phyloP scores from a whole-genome alignment of 768 basidiomycete genomes.

The Suillus brevipes region DNA sequence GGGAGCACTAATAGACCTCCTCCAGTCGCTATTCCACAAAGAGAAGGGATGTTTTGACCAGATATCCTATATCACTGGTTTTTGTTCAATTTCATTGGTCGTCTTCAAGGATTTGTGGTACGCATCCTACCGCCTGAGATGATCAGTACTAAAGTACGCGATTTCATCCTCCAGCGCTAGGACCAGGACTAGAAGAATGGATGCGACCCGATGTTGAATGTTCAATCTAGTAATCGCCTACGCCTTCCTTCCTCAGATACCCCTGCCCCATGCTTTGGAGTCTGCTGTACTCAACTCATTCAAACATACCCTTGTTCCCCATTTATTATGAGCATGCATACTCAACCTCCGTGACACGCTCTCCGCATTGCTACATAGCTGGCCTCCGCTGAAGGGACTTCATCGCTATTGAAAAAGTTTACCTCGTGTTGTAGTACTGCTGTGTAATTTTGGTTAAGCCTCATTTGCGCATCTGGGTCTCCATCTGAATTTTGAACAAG shows the following conservation, averaged over 20 bases:
- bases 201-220: background rate
- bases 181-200: background rate
- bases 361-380: background rate
- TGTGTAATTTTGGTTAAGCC: background rate
- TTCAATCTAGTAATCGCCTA: background rate
- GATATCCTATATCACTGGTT: background rate
- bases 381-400: background rate
- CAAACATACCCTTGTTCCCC: background rate
- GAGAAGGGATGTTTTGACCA: constrained; percentile 64
- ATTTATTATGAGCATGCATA: background rate
- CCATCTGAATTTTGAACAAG: background rate
- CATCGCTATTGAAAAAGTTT: background rate
- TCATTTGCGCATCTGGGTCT: background rate
- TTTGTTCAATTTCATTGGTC: background rate
- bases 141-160: background rate
- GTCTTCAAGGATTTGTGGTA: background rate
- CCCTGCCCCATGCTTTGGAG: background rate
- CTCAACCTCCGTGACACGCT: background rate
- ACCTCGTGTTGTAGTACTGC: background rate
- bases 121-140: background rate
- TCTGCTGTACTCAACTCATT: background rate
- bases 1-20: constrained; percentile 53
- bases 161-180: background rate
- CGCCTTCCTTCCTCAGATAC: background rate
- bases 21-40: constrained; percentile 52